Conservation (phyloP, 2,329 filamentous ascomycete species). For the Fusarium hainanense region DNA sequence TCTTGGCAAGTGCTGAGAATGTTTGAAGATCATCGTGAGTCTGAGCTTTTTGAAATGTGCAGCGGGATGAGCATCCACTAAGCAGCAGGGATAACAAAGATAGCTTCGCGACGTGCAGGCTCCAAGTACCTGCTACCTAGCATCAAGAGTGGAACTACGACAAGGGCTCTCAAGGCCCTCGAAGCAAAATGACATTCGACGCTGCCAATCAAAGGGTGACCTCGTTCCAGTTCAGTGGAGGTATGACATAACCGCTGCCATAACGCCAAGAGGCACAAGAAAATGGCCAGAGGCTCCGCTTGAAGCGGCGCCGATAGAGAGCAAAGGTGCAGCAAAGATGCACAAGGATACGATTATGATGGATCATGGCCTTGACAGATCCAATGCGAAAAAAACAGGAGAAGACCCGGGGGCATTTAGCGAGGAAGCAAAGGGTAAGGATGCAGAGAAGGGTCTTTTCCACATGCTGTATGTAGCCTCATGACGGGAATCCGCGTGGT, state of each 20-base stretch:
- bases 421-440: not conserved
- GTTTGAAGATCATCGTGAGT: slow-evolving; percentile 43
- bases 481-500: slow-evolving; percentile 39
- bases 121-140: slow-evolving; percentile 37
- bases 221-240: slow-evolving; percentile 38
- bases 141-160: slow-evolving; percentile 30
- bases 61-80: slow-evolving; percentile 41
- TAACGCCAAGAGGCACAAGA: slow-evolving; percentile 24
- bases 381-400: slow-evolving; percentile 7
- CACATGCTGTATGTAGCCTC: slow-evolving; percentile 34
- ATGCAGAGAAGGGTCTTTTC: slow-evolving; percentile 9
- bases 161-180: slow-evolving; percentile 39
- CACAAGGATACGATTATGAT: slow-evolving; percentile 38
- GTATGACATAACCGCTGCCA: slow-evolving; percentile 46
- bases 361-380: slow-evolving; percentile 32
- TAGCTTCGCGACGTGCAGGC: slow-evolving; percentile 26
- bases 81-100: slow-evolving; percentile 27
- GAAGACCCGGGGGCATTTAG: slow-evolving; percentile 3
- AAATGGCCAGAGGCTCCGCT: slow-evolving; percentile 38
- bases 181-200: slow-evolving; percentile 49
- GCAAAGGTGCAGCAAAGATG: slow-evolving; percentile 37
- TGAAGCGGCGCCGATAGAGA: slow-evolving; percentile 32
- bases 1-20: slow-evolving; percentile 39
- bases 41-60: slow-evolving; percentile 39
- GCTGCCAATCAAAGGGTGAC: slow-evolving; percentile 41